Conservation (phyloP, 805 yeast species). For the Debaryomyces maramus region DNA sequence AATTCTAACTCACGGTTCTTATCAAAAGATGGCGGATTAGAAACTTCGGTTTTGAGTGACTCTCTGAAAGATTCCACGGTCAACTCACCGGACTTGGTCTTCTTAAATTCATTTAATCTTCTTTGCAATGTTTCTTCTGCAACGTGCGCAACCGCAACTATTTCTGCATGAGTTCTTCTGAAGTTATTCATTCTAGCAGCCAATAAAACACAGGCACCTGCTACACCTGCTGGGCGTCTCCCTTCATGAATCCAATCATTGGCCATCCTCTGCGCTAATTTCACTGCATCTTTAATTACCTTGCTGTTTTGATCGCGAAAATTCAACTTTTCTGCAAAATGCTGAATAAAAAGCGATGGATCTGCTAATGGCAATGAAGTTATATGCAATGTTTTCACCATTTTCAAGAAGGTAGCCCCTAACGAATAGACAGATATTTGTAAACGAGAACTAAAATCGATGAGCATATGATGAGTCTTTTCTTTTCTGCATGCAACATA, state of each 20-base stretch:
- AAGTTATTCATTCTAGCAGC: conserved; percentile 98
- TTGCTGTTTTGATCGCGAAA: conserved; percentile 72
- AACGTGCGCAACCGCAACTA: conserved; percentile 92
- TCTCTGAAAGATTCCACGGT: conserved; percentile 75
- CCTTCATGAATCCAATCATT: conserved; percentile 97
- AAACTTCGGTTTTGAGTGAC: conserved; percentile 37
- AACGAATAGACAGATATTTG: conserved; percentile 91
- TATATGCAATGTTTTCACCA: conserved; percentile 84
- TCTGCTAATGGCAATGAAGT: conserved; percentile 83
- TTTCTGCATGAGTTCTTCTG: conserved; percentile 87
- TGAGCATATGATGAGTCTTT: conserved; percentile 90
- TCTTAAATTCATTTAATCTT: conserved; percentile 82
- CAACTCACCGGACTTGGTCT: conserved; percentile 70
- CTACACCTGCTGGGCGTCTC: conserved; percentile 96
- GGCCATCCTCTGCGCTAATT: conserved; percentile 86
- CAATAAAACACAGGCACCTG: conserved; percentile 90
- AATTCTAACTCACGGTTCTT: conserved; percentile 57
- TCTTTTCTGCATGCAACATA: conserved; percentile 93
- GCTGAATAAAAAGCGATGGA: conserved; percentile 90
- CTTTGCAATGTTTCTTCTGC: conserved; percentile 93
- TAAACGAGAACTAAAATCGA: conserved; percentile 87
- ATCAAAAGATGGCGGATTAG: conserved; percentile 82
- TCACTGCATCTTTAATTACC: conserved; percentile 84
- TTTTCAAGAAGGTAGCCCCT: conserved; percentile 92
- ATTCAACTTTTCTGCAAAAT: conserved; percentile 84